Evolutionary conservation across 129 eudicot species (phyloP).

Genomic region (Dittrichia graveolens): DNA sequence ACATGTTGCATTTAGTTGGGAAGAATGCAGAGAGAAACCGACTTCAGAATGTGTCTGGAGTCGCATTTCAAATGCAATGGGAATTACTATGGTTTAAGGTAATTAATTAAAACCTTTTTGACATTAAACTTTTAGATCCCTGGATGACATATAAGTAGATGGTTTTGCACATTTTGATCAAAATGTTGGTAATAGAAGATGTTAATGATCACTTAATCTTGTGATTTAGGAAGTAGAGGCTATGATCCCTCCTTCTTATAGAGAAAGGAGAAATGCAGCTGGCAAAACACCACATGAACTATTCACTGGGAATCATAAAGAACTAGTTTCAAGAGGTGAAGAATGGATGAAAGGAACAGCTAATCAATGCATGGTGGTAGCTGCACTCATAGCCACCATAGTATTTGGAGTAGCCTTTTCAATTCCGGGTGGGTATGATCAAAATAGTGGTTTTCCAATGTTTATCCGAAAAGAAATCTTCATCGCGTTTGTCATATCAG

Average conservation of each 20-base stretch:
- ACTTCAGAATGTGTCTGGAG: background rate
- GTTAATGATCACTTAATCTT: background rate
- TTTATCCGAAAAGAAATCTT: background rate
- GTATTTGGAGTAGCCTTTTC: conserved; percentile 5
- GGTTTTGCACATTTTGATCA: no score
- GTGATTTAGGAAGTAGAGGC: background rate
- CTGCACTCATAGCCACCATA: conserved; percentile 10
- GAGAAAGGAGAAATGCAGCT: background rate
- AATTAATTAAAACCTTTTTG: background rate
- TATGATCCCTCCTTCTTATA: background rate
- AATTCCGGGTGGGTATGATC: background rate
- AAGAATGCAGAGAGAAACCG: background rate
- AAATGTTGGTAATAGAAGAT: no score
- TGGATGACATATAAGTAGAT: no score
- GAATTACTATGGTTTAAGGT: conserved; percentile 9
- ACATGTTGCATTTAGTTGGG: conserved; percentile 12
- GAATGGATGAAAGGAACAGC: conserved; percentile 14
- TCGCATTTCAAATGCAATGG: background rate
- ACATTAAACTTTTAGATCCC: no score
- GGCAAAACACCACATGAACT: background rate
- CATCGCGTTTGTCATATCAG: background rate
- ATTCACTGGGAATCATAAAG: background rate
- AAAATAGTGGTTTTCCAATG: background rate
- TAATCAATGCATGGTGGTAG: conserved; percentile 2
- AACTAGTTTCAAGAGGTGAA: background rate